A percentile compares a stretch with the other conserved stretches of the same genome.
Evolutionary conservation across 2,329 filamentous ascomycete species (phyloP).

Genomic region (Sclerotinia glacialis): DNA sequence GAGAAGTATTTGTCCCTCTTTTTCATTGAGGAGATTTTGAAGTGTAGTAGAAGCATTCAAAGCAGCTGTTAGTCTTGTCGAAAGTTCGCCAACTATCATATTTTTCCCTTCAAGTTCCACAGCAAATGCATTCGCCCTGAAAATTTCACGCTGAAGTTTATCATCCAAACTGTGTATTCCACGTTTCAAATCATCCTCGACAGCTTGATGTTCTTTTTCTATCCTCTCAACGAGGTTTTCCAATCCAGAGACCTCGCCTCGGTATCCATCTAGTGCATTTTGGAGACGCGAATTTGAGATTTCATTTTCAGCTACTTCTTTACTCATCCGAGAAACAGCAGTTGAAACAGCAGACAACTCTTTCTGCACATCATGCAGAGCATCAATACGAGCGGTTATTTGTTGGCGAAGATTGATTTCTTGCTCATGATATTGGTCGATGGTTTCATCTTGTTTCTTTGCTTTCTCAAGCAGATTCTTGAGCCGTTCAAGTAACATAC

Average conservation of each 20-base stretch:
- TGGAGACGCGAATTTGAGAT: constrained; percentile 50
- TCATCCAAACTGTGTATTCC: constrained; percentile 33
- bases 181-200: constrained; percentile 25
- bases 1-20: constrained; percentile 20
- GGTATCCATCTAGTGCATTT: constrained; percentile 52
- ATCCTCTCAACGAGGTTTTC: constrained; percentile 51
- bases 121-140: constrained; percentile 36
- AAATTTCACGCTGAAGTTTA: constrained; percentile 40
- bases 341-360: constrained; percentile 41
- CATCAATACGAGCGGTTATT: constrained; percentile 51
- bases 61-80: constrained; percentile 46
- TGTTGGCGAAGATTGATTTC: constrained; percentile 57
- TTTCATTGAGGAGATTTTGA: constrained; percentile 36
- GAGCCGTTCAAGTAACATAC: constrained; percentile 52
- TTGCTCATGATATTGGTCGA: constrained; percentile 59
- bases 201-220: constrained; percentile 42
- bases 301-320: constrained; percentile 41
- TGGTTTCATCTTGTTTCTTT: constrained; percentile 50
- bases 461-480: constrained; percentile 48
- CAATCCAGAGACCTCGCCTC: constrained; percentile 53
- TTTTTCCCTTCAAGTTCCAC: constrained; percentile 42
- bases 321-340: constrained; percentile 25
- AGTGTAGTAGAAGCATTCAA: constrained; percentile 44
- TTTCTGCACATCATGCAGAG: constrained; percentile 48
- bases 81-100: constrained; percentile 44